Evolutionary conservation across 2,329 filamentous ascomycete species (phyloP).

Genomic region (Cercospora beticola): DNA sequence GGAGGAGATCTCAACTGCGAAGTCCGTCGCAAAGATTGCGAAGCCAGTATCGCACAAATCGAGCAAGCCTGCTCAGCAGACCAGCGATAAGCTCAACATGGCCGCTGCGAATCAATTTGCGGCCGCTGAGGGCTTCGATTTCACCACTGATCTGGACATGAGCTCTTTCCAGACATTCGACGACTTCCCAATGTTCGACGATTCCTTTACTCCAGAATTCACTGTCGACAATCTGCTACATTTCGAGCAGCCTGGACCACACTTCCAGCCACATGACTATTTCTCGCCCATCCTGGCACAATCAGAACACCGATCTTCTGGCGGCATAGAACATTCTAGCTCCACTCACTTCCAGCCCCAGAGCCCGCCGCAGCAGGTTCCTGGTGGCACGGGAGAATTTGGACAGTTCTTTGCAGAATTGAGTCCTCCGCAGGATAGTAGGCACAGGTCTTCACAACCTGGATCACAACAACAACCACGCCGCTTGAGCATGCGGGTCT

Average conservation of each 20-base stretch:
- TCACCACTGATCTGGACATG: conserved; percentile 20
- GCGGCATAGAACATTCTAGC: not conserved
- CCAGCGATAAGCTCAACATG: conserved; percentile 2
- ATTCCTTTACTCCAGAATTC: conserved; percentile 23
- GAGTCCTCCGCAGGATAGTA: not conserved
- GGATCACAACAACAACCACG: conserved; percentile 7
- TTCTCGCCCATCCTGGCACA: conserved; percentile 19
- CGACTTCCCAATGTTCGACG: conserved; percentile 32
- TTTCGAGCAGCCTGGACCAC: conserved; percentile 13
- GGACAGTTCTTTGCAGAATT: not conserved
- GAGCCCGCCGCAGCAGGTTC: not conserved
- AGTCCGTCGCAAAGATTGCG: conserved; percentile 10
- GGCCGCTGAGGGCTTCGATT: conserved; percentile 13
- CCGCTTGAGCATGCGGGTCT: conserved; percentile 9
- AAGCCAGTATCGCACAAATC: conserved; percentile 12
- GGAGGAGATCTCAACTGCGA: conserved; percentile 24
- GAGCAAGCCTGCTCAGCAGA: not conserved
- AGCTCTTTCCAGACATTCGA: conserved; percentile 26
- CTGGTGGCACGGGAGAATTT: conserved; percentile 1
- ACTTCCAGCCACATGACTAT: conserved; percentile 12
- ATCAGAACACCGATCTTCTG: conserved; percentile 9
- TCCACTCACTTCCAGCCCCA: not conserved
- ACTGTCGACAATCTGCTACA: conserved; percentile 26
- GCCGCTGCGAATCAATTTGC: conserved; percentile 1
- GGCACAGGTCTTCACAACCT: not conserved